Base-by-base conservation (phyloP, 139 green algal species). In the Asterochloris erici region DNA sequence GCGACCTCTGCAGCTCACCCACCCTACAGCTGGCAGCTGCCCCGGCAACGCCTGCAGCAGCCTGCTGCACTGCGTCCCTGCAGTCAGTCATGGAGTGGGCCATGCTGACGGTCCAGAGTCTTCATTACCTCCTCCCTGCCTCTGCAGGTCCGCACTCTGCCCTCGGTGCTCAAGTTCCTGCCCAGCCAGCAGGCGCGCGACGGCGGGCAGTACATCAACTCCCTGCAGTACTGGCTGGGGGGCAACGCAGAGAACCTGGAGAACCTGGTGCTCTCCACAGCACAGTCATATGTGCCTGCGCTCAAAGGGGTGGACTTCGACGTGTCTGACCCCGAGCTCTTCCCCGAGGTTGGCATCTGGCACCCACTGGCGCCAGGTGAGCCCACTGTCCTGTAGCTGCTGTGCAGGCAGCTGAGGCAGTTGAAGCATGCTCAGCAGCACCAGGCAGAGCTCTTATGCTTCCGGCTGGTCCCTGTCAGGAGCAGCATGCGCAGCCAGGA, bases 181-280 rank as follows among this genome's bases (percentile, higher is more conserved):
- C 96, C 96, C 66, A 92, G 79, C 71, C 93, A 98, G 83, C 98
- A 98, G 89, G 94, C 94, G 15, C 87, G 93, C 83, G 93, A 97
- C 78, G 93, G 92, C 11, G 86, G 93, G 74, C 93, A 94, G 84
- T 97, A 95, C 81, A 95, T 97, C 77, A 93, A 81, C 86, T 94
- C 92, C 63, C 95, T 99, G 78, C 97, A 99, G 93, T 99, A 99
- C 94, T 99, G 97, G 97, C 93, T 99, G 84, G 97, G 97, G 69
- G 97, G 97, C 73, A 98, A 97, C 87, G 86, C 93, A 47, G 94
- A 97, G 28, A 99, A 99, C 90, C 90, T 99, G 82, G 93, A 99
- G 92, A 99, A 99, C 92, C 93, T 99, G 88, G 86, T 99, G 63
- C 89, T 98, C 17, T 97, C 90, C 78, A 94, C 96, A 62, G 87